A percentile compares a stretch with the other conserved stretches of the same genome.
Conservation (phyloP, 441 rosid species). For the Daphne laureola region DNA sequence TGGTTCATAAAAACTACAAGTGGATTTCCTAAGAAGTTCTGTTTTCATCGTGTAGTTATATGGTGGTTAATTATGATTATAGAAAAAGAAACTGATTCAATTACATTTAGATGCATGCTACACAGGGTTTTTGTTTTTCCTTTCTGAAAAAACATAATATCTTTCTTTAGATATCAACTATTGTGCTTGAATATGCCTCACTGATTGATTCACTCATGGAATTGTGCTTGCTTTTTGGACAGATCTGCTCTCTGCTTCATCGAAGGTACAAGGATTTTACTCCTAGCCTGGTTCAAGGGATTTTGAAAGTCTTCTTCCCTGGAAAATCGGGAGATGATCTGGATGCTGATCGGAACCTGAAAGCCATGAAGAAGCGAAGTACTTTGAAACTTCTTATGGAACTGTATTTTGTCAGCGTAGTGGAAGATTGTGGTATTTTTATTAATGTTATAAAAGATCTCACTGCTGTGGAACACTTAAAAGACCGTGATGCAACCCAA, state of each 20-base stretch:
- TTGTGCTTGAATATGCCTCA: too few species aligned
- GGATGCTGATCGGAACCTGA: constrained; percentile 76
- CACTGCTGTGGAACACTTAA: constrained; percentile 70
- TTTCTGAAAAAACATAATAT: neutral
- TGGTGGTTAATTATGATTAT: too few species aligned
- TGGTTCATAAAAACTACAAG: too few species aligned
- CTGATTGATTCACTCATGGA: too few species aligned
- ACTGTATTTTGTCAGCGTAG: constrained; percentile 89
- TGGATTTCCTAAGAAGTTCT: too few species aligned
- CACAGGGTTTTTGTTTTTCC: neutral
- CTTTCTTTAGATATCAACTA: too few species aligned
- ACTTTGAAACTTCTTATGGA: constrained; percentile 83
- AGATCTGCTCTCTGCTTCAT: constrained; percentile 97
- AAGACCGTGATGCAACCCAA: constrained; percentile 90
- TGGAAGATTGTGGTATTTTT: constrained; percentile 71
- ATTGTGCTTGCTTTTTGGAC: neutral
- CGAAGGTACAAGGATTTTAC: constrained; percentile 95
- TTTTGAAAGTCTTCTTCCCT: constrained; percentile 82
- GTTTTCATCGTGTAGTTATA: too few species aligned
- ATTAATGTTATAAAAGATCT: constrained; percentile 91
- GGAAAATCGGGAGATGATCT: constrained; percentile 88
- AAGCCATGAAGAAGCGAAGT: constrained; percentile 95
- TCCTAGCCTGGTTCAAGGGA: constrained; percentile 80
- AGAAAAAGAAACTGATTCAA: too few species aligned
- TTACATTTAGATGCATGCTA: too few species aligned